Percentiles rank a stretch among this genome's conserved stretches.
Conservation (phyloP, 176 grass and related monocot genomes). For the Oropetium thomaeum region DNA sequence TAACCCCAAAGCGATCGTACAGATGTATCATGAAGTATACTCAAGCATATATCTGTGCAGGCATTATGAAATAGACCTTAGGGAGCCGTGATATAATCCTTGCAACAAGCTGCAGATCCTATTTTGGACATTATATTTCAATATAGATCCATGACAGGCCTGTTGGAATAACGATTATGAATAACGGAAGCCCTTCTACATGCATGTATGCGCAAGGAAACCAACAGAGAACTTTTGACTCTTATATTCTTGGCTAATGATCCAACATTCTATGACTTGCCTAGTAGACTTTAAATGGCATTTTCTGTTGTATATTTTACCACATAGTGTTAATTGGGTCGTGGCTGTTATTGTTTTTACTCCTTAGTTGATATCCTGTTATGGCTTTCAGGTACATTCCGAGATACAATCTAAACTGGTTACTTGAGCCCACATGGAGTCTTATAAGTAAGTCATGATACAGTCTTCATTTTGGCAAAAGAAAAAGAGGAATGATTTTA, state of each 20-base stretch:
- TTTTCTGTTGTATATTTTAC: slow-evolving; percentile 10
- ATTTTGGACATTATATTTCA: background rate
- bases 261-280: background rate
- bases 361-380: slow-evolving; percentile 29
- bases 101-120: background rate
- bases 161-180: slow-evolving; percentile 4
- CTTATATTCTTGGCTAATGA: background rate
- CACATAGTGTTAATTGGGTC: background rate
- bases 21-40: background rate
- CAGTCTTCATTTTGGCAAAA: background rate
- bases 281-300: background rate
- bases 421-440: slow-evolving; percentile 87
- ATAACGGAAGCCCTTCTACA: background rate
- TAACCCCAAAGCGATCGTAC: background rate
- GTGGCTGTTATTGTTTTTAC: slow-evolving; percentile 17
- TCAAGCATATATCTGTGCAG: background rate
- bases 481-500: too few species aligned
- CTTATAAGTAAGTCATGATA: slow-evolving; percentile 73
- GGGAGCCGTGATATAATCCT: background rate
- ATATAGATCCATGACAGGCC: background rate
- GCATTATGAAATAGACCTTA: background rate
- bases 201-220: slow-evolving; percentile 3
- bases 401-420: slow-evolving; percentile 94
- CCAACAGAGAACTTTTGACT: slow-evolving; percentile 5
- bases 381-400: slow-evolving; percentile 73